Base-by-base conservation (phyloP, 345 rosid species). In the Stellera chamaejasme region DNA sequence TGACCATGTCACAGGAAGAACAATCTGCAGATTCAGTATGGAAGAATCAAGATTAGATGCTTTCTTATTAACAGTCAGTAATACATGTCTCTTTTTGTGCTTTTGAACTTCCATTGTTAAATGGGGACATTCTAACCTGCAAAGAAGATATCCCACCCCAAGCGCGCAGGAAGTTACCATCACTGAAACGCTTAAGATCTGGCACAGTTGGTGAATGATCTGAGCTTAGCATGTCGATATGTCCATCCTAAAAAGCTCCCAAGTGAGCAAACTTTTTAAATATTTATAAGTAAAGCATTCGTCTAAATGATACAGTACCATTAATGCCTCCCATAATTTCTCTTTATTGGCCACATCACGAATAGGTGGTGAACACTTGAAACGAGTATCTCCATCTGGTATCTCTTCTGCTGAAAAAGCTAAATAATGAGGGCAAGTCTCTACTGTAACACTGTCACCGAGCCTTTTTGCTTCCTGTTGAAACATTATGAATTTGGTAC, bases 141-240 rank as follows among this genome's bases (percentile, higher is more conserved):
- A 93, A 71, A 62, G 96, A 87, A 14, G 99, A 93, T 64, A 93
- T 83, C 48, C 99, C 97, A 54, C 99, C 99, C 99, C 99, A 93
- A 63, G 97, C 99, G 67, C 64, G 81, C 79, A 93, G 73, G 67
- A 93, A 89, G 70, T 89, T 65, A 45, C 96, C 99, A 70, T 89
- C 91, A 57, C 58, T 50, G 10, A 79, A 62, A 61, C 75, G 87
- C 76, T 89, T 92, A 58, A 89, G 87, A 59, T 84, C 86, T 58
- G 99, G 94, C 46, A 59, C 55, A 16, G 99, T 78, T 57, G 97
- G 97, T 9, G 99, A 93, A 84, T 93, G 97, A 79, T 93, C 99
- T 56, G 99, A 93, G 54, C 96, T 87, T 60, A 93, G 52, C 84
- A 89, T 65, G 74, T 89, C 99, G 57, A 93, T 82, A 55, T 82